Evolutionary conservation across 2,329 filamentous ascomycete species (phyloP).

Genomic region (Metarhizium album): DNA sequence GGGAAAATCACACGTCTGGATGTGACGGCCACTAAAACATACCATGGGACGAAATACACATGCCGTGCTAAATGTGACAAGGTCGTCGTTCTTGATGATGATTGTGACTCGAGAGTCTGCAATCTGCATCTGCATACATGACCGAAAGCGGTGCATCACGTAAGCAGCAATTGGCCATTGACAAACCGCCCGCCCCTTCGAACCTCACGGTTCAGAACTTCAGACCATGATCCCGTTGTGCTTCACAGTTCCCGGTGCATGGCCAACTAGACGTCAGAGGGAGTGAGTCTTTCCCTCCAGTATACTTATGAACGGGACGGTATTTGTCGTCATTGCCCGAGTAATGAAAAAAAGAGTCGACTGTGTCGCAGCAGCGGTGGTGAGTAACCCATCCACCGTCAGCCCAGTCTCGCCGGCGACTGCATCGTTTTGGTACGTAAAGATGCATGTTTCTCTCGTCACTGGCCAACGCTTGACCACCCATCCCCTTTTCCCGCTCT

Average conservation of each 20-base stretch:
- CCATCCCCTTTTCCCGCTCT: background rate
- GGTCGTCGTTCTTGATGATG: background rate
- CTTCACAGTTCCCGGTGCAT: conserved; percentile 1
- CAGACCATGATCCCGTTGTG: background rate
- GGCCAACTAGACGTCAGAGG: background rate
- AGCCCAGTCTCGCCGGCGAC: background rate
- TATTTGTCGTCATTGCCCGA: background rate
- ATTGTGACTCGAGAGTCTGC: too few species aligned
- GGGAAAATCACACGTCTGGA: too few species aligned
- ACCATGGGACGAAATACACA: background rate
- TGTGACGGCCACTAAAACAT: too few species aligned
- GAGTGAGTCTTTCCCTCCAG: conserved; percentile 3
- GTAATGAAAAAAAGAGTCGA: background rate
- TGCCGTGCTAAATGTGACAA: background rate
- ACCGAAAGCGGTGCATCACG: conserved; percentile 5
- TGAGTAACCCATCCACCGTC: background rate
- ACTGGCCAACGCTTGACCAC: background rate
- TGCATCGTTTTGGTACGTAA: background rate
- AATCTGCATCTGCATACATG: background rate
- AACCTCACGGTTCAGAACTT: background rate
- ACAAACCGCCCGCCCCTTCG: background rate
- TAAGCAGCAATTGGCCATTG: conserved; percentile 8
- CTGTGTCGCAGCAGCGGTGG: background rate
- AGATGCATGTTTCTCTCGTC: background rate
- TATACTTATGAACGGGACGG: background rate